These are phyloP conservation scores for Pleurotus djamor DNA, from an alignment of 768 basidiomycete genomes.

Conservation along the genomic window DNA sequence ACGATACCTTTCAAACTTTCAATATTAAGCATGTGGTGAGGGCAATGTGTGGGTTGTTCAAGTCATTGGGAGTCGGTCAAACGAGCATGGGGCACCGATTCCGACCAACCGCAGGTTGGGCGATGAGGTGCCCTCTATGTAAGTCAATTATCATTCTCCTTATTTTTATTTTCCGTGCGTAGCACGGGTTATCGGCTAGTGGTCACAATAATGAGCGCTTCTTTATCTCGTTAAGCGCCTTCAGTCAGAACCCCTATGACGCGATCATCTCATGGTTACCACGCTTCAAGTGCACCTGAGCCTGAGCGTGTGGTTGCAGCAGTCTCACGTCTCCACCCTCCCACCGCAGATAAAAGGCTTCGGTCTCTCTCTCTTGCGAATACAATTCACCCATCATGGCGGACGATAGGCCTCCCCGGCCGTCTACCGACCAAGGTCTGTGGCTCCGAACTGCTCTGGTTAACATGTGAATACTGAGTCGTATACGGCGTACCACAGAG, in stretches of 20 bases:
- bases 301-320: background rate
- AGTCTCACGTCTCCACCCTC: background rate
- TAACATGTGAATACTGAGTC: too few relatives aligned
- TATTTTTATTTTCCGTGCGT: too few relatives aligned
- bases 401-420: conserved; percentile 47
- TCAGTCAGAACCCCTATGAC: background rate
- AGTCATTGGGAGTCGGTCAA: too few relatives aligned
- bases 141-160: too few relatives aligned
- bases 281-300: background rate
- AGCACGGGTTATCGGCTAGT: too few relatives aligned
- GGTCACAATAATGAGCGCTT: background rate
- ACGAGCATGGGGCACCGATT: too few relatives aligned
- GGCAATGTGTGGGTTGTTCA: too few relatives aligned
- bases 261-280: background rate
- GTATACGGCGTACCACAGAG: conserved; percentile 36
- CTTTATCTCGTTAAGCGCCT: background rate
- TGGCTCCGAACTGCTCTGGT: background rate
- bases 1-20: too few relatives aligned
- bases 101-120: too few relatives aligned
- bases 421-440: conserved; percentile 57
- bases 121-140: too few relatives aligned
- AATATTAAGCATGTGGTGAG: too few relatives aligned
- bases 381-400: conserved; percentile 34
- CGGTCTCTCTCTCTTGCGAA: background rate
- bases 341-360: background rate